Conservation (phyloP, 176 grass and related monocot species). For the Phyllostachys edulis region DNA sequence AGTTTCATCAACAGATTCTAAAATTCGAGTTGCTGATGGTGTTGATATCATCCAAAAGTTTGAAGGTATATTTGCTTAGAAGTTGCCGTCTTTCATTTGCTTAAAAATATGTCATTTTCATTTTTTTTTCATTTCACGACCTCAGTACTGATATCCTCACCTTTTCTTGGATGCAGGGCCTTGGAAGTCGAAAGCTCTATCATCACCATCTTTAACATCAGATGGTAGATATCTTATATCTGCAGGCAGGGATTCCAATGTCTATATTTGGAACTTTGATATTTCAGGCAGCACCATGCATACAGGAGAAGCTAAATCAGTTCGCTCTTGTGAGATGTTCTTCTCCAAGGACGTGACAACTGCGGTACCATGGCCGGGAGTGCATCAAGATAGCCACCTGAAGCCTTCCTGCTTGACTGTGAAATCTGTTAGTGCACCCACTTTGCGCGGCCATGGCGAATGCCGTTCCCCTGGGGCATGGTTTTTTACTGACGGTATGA, state of each 20-base stretch:
- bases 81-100: neutral
- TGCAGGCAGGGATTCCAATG: conserved; percentile 58
- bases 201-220: conserved; percentile 62
- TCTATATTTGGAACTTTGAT: conserved; percentile 74
- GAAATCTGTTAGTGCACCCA: conserved; percentile 4
- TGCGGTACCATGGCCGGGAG: conserved; percentile 63
- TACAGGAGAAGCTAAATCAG: conserved; percentile 43
- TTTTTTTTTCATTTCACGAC: neutral
- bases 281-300: neutral
- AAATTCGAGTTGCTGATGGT: conserved; percentile 66
- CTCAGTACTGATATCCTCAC: neutral
- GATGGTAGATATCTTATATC: conserved; percentile 78
- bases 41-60: conserved; percentile 61
- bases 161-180: conserved; percentile 42
- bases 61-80: conserved; percentile 42
- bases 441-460: conserved; percentile 11
- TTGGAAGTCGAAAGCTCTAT: conserved; percentile 63
- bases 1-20: conserved; percentile 63
- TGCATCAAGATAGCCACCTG: neutral
- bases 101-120: neutral
- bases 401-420: conserved; percentile 13
- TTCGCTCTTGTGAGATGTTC: conserved; percentile 62
- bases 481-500: conserved; percentile 41
- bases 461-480: conserved; percentile 44
- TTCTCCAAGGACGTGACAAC: conserved; percentile 57